Evolutionary conservation across 331 rosid genomes (phyloP), one percentile per base, ranked within the genome.

Genomic region (Prunus yedoensis): DNA sequence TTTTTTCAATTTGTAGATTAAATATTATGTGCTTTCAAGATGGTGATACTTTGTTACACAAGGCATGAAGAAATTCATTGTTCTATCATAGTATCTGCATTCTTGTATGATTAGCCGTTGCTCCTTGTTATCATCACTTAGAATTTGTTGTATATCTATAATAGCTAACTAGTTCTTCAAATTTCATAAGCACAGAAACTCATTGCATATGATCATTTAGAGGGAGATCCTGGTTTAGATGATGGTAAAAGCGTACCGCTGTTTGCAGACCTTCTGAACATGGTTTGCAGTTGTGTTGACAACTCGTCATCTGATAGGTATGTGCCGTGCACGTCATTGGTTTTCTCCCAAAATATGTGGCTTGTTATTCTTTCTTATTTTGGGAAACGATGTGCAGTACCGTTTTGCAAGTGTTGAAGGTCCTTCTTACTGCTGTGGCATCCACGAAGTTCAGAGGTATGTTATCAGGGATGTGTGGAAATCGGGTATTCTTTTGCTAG

Each of bases 251-350:
- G 90, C 86, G 96, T 56, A 62, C 85, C 85, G 2, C 79, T 87
- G 50, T 92, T 88, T 78, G 82, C 97, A 1, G 99, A 92, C 81
- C 90, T 95, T 58, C 77, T 95, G 80, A 92, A 87, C 91, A 91
- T 91, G 94, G 86, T 86, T 57, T 95, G 98, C 81, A 58, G 89
- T 80, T 92, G 89, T 76, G 81, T 91, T 77, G 98, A 95, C 89
- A 95, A 95, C 81, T 92, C 93, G 67, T 91, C 99, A n/a, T 88
- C 98, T 76, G 99, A 95, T 80, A 95, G 99, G 99, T 95, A 72
- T 71, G 82, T 74, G 20, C 49, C 78, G 11, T 72, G 13, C 46
- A 9, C 61, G 60, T 75, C 71, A 71, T 63, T 68, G 70, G 28
- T 68, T 28, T 53, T 56, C 51, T 61, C 54, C 73, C 59, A 21